These are phyloP conservation scores for Lactarius deliciosus DNA, from an alignment of 768 basidiomycete species.

Conservation along the genomic window DNA sequence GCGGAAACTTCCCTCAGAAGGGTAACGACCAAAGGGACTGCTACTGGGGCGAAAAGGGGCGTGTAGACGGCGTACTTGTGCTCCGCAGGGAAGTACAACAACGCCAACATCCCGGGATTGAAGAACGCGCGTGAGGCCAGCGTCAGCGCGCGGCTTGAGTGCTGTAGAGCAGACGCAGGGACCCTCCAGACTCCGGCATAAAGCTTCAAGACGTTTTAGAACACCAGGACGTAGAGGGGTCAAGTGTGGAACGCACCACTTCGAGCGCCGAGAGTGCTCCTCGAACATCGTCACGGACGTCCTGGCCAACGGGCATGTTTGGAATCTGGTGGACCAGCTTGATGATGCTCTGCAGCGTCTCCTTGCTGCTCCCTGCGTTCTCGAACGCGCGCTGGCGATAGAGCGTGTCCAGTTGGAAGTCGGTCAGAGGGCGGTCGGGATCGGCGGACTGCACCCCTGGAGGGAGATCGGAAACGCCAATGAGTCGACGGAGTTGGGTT, in stretches of 20 bases:
- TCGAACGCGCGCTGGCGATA: constrained; percentile 67
- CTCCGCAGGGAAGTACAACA: constrained; percentile 96
- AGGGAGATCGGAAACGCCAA: constrained; percentile 73
- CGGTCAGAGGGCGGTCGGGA: constrained; percentile 42
- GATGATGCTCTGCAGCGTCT: constrained; percentile 79
- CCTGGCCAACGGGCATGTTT: constrained; percentile 87
- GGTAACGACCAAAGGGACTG: constrained; percentile 78
- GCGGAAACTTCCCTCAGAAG: constrained; percentile 68
- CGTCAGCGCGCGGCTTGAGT: constrained; percentile 61
- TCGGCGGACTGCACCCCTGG: constrained; percentile 39
- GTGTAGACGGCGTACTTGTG: constrained; percentile 98
- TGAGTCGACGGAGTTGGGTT: constrained; percentile 70
- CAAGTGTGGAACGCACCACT: constrained; percentile 48
- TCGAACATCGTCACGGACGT: constrained; percentile 71
- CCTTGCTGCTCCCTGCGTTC: constrained; percentile 63
- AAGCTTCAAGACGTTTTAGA: constrained; percentile 37
- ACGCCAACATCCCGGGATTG: constrained; percentile 92
- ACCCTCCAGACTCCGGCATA: constrained; percentile 42
- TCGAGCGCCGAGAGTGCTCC: constrained; percentile 71
- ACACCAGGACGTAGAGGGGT: neutral
- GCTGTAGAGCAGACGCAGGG: constrained; percentile 47
- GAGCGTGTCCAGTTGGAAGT: constrained; percentile 83
- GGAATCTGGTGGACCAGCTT: constrained; percentile 82
- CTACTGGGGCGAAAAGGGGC: constrained; percentile 88
- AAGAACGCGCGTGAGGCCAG: constrained; percentile 89